Conservation (phyloP, 371 early-diverging fungal genomes). For the Mucor ambiguus region DNA sequence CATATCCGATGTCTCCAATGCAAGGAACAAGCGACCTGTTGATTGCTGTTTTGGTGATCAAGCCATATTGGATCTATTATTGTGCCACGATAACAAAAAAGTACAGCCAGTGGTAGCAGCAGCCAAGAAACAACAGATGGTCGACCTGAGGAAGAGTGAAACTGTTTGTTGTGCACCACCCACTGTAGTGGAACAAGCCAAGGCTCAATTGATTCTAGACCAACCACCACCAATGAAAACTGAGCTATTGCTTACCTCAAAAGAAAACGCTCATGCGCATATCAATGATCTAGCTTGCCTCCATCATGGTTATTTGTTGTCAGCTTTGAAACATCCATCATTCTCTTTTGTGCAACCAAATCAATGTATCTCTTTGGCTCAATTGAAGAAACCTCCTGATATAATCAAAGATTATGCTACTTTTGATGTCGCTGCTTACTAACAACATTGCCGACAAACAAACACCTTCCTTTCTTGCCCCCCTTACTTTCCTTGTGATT, state of each 20-base stretch:
- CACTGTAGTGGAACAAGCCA: not conserved
- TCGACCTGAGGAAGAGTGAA: not conserved
- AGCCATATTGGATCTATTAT: conserved; percentile 3
- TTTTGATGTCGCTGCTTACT: not conserved
- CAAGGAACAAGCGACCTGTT: conserved; percentile 58
- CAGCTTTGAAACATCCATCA: not conserved
- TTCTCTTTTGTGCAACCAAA: not conserved
- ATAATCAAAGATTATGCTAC: conserved; percentile 5
- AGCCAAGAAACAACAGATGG: not conserved
- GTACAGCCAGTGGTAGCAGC: not conserved
- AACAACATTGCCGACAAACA: not conserved
- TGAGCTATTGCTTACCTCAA: not conserved
- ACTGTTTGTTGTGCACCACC: not conserved
- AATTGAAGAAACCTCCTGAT: conserved; percentile 27
- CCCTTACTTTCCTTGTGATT: conserved; percentile 13
- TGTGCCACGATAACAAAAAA: conserved; percentile 2
- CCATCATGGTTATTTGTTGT: not conserved
- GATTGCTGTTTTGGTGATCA: conserved; percentile 68
- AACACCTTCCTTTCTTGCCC: conserved; percentile 5
- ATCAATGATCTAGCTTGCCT: not conserved
- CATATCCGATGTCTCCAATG: conserved; percentile 55
- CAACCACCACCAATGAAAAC: not conserved
- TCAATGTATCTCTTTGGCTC: conserved; percentile 3
- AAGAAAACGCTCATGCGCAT: not conserved
- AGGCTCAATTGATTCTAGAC: not conserved